Conservation (phyloP, 23 red algal genomes). For the Gracilaria domingensis region DNA sequence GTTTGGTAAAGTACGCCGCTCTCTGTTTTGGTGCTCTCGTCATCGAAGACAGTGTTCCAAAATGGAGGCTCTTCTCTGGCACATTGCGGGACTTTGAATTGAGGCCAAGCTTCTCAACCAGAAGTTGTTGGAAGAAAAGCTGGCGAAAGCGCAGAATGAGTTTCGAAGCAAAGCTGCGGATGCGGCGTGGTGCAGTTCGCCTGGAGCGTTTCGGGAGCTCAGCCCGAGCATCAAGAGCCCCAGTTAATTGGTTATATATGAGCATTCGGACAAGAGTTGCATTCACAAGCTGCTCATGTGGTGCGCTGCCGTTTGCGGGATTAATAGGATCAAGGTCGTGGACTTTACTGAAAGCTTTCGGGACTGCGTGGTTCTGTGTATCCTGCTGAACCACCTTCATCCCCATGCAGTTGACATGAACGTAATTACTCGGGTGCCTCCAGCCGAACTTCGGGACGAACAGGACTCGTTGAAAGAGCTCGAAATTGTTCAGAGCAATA, state of each 20-base stretch:
- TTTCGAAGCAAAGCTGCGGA: constrained; percentile 29
- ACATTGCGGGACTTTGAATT: constrained; percentile 34
- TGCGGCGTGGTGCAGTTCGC: background rate
- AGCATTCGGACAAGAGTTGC: constrained; percentile 20
- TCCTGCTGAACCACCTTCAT: constrained; percentile 42
- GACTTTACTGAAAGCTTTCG: constrained; percentile 72
- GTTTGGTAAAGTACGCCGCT: too few species aligned
- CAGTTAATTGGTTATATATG: constrained; percentile 38
- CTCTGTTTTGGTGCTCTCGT: too few species aligned
- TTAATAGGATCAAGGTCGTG: constrained; percentile 40
- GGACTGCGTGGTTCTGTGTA: constrained; percentile 40
- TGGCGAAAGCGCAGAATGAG: constrained; percentile 19
- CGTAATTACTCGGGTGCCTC: constrained; percentile 1
- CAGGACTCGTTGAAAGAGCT: constrained; percentile 18
- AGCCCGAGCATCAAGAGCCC: constrained; percentile 3
- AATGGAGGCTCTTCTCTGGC: constrained; percentile 38
- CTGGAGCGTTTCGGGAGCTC: background rate
- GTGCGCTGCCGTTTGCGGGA: constrained; percentile 37
- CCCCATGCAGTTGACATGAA: constrained; percentile 20
- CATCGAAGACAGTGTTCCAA: too few species aligned
- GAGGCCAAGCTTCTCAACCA: constrained; percentile 28
- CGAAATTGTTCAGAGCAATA: constrained; percentile 33
- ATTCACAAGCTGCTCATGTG: constrained; percentile 20
- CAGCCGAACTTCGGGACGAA: constrained; percentile 13
- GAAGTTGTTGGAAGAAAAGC: background rate